A percentile compares a stretch with the other conserved stretches of the same genome.
These are phyloP conservation scores for Cairneyella variabilis DNA, from an alignment of 495 filamentous ascomycete genomes.

Conservation along the genomic window DNA sequence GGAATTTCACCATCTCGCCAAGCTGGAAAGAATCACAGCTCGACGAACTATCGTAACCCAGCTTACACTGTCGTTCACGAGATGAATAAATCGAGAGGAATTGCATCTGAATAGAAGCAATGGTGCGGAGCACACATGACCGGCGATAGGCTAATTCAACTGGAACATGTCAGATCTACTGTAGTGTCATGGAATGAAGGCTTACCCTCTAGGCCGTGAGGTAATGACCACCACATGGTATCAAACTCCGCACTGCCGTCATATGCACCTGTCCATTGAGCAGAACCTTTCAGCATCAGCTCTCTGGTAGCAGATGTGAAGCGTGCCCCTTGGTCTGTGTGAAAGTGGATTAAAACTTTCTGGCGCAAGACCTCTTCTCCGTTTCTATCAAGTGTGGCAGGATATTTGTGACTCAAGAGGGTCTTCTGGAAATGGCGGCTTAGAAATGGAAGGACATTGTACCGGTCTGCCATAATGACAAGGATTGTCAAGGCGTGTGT, in stretches of 20 bases:
- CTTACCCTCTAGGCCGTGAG: constrained; percentile 67
- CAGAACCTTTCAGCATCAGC: constrained; percentile 64
- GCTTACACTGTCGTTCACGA: constrained; percentile 60
- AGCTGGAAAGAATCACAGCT: constrained; percentile 85
- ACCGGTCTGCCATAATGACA: constrained; percentile 62
- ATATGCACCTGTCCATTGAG: constrained; percentile 49
- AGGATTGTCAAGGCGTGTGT: constrained; percentile 57
- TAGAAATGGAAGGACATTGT: constrained; percentile 49
- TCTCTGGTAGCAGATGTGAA: constrained; percentile 51
- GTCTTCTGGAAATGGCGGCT: constrained; percentile 39
- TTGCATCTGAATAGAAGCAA: constrained; percentile 70
- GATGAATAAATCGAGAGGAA: constrained; percentile 68
- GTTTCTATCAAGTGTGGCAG: constrained; percentile 31
- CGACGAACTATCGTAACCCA: constrained; percentile 68
- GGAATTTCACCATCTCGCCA: constrained; percentile 81
- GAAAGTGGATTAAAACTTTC: constrained; percentile 57
- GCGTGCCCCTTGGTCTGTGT: constrained; percentile 51
- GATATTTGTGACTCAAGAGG: constrained; percentile 39
- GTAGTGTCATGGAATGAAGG: background rate
- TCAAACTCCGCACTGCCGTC: constrained; percentile 37
- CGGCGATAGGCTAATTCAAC: constrained; percentile 72
- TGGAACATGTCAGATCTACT: constrained; percentile 29
- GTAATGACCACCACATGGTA: constrained; percentile 70
- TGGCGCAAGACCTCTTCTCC: constrained; percentile 57
- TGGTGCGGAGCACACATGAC: constrained; percentile 65